Conservation (phyloP, 2,329 filamentous ascomycete genomes). For the Calonectria pauciramosa region DNA sequence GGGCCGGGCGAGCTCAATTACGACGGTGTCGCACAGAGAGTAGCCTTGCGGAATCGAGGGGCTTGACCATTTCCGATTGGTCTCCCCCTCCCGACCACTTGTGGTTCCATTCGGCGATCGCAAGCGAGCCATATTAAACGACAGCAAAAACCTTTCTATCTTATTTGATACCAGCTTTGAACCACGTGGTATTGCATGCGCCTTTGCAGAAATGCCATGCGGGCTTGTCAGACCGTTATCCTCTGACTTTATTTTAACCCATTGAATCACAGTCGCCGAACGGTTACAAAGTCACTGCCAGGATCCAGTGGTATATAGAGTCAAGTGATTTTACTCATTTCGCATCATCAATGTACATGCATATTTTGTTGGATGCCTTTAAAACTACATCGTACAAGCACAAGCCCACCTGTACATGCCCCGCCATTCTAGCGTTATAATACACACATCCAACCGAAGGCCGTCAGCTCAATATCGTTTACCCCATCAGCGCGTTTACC, state of each 20-base stretch:
- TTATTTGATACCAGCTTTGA: neutral
- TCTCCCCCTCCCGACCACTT: neutral
- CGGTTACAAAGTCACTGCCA: neutral
- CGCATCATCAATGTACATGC: conserved; percentile 40
- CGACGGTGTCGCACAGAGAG: neutral
- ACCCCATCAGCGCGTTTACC: conserved; percentile 29
- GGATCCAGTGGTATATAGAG: neutral
- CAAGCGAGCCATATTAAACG: neutral
- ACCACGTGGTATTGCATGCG: neutral
- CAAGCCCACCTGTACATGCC: conserved; percentile 38
- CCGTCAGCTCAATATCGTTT: neutral
- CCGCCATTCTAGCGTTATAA: conserved; percentile 39
- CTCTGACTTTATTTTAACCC: neutral
- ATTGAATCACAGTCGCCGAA: neutral
- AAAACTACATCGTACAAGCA: conserved; percentile 45
- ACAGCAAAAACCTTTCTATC: neutral
- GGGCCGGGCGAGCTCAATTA: neutral
- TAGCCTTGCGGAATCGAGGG: neutral
- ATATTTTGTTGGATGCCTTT: conserved; percentile 38
- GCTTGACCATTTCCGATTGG: neutral
- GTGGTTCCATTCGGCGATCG: neutral
- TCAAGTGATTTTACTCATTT: conserved; percentile 4
- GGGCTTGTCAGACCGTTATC: neutral
- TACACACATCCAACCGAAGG: conserved; percentile 37
- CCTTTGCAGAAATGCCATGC: neutral